Evolutionary conservation across 805 yeast species (phyloP).

Genomic region (Scheffersomyces lignosus): DNA sequence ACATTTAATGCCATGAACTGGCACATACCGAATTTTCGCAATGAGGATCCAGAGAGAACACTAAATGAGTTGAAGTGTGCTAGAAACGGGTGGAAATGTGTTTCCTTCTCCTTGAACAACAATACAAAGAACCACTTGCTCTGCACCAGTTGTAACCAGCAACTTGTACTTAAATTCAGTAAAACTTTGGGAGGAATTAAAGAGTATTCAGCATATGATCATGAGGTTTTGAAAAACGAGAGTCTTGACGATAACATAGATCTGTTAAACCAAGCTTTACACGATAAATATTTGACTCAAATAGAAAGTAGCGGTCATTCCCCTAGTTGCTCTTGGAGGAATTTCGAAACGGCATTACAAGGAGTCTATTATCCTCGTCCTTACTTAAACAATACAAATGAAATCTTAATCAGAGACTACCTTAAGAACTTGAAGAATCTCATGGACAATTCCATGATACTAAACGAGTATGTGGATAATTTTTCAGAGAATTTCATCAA

Average conservation of each 20-base stretch:
- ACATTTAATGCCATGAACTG: slow-evolving; percentile 50
- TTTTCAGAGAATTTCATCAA: slow-evolving; percentile 5
- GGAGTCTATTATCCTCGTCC: slow-evolving; percentile 38
- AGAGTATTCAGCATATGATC: not conserved
- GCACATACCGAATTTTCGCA: slow-evolving; percentile 30
- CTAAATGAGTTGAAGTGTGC: slow-evolving; percentile 52
- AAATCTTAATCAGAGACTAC: slow-evolving; percentile 27
- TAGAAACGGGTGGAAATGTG: slow-evolving; percentile 54
- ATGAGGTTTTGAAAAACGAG: not conserved
- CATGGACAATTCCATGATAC: slow-evolving; percentile 21
- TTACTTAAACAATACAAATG: slow-evolving; percentile 28
- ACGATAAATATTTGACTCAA: slow-evolving; percentile 24
- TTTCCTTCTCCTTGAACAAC: slow-evolving; percentile 22
- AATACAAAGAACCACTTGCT: slow-evolving; percentile 29
- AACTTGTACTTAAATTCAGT: slow-evolving; percentile 27
- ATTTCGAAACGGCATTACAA: slow-evolving; percentile 31
- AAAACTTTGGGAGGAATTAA: not conserved
- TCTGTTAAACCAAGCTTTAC: slow-evolving; percentile 20
- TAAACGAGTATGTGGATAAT: slow-evolving; percentile 11
- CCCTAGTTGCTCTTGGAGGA: slow-evolving; percentile 37
- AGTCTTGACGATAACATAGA: slow-evolving; percentile 21
- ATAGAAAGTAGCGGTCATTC: slow-evolving; percentile 28
- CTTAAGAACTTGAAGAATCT: slow-evolving; percentile 26
- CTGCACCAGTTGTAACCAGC: slow-evolving; percentile 34
- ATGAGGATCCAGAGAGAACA: slow-evolving; percentile 8